A percentile compares a stretch with the other conserved stretches of the same genome.
phyloP scores from a whole-genome alignment of 345 rosid genomes.

The Cochlearia excelsa region DNA sequence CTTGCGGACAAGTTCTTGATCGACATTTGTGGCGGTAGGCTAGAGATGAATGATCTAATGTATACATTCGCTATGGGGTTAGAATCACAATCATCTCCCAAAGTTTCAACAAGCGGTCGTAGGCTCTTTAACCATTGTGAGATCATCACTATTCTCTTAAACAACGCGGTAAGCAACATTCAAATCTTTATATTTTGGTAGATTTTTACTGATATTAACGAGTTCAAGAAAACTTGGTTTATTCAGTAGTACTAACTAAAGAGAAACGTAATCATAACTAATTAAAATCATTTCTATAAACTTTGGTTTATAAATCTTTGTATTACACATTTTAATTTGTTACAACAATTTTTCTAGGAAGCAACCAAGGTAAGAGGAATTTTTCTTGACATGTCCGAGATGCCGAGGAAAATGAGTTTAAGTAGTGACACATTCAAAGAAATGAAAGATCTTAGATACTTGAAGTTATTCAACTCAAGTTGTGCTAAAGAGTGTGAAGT shows the following conservation, averaged over 20 bases:
- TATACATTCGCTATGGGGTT: slow-evolving; percentile 29
- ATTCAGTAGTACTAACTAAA: too few species aligned
- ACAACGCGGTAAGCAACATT: background rate
- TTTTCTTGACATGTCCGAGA: slow-evolving; percentile 23
- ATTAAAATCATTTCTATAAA: too few species aligned
- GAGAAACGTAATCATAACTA: too few species aligned
- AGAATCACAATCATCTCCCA: slow-evolving; percentile 4
- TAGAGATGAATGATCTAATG: slow-evolving; percentile 34
- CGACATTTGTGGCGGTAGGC: background rate
- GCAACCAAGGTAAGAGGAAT: slow-evolving; percentile 27
- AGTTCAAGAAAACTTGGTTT: too few species aligned
- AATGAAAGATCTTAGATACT: slow-evolving; percentile 32
- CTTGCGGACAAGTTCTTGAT: slow-evolving; percentile 34
- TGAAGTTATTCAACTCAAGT: slow-evolving; percentile 21
- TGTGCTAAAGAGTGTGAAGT: slow-evolving; percentile 5
- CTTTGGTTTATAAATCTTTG: background rate
- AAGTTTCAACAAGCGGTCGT: background rate
- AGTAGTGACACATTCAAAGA: slow-evolving; percentile 12
- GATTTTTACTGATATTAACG: too few species aligned
- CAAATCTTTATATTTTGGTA: too few species aligned
- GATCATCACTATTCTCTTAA: slow-evolving; percentile 2
- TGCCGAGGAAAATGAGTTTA: slow-evolving; percentile 1
- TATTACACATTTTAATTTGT: background rate
- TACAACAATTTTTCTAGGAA: slow-evolving; percentile 8
- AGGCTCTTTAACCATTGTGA: slow-evolving; percentile 12